Evolutionary conservation across 2,329 filamentous ascomycete genomes (phyloP).

Genomic region (Dactylellina cionopaga): DNA sequence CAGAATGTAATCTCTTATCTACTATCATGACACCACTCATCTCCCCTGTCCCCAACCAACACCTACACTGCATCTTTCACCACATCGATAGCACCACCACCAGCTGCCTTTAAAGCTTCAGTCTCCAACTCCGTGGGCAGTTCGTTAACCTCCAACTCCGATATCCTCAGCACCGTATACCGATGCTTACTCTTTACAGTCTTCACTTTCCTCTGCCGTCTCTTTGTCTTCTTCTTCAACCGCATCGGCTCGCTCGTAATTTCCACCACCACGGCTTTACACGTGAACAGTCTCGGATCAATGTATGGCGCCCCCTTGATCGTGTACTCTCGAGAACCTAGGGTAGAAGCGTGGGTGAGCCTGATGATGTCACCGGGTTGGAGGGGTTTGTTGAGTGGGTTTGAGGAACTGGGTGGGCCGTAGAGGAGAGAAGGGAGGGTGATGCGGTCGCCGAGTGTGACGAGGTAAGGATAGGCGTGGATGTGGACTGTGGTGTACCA

Average conservation of each 20-base stretch:
- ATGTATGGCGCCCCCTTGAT: conserved; percentile 83
- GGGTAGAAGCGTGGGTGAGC: conserved; percentile 81
- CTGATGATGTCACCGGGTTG: conserved; percentile 81
- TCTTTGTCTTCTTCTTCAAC: conserved; percentile 82
- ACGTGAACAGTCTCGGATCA: conserved; percentile 84
- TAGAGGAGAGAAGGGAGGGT: conserved; percentile 84
- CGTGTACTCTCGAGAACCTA: conserved; percentile 91
- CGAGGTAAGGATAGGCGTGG: conserved; percentile 80
- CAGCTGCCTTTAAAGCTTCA: conserved; percentile 57
- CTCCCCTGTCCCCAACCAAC: too few relatives aligned
- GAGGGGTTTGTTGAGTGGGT: conserved; percentile 45
- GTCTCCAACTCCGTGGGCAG: conserved; percentile 66
- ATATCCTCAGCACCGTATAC: conserved; percentile 85
- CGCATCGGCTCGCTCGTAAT: conserved; percentile 82
- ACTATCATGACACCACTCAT: too few relatives aligned
- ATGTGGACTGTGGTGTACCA: conserved; percentile 85
- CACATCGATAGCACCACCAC: neutral
- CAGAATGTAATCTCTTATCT: too few relatives aligned
- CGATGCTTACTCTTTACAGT: conserved; percentile 87
- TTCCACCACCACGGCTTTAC: conserved; percentile 83
- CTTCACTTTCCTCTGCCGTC: conserved; percentile 77
- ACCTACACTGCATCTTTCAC: neutral
- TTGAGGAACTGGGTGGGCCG: conserved; percentile 8
- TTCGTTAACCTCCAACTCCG: conserved; percentile 77
- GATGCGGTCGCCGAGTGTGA: conserved; percentile 78